Conservation (phyloP, 1,284 basidiomycete genomes). For the Cystobasidium sp. region DNA sequence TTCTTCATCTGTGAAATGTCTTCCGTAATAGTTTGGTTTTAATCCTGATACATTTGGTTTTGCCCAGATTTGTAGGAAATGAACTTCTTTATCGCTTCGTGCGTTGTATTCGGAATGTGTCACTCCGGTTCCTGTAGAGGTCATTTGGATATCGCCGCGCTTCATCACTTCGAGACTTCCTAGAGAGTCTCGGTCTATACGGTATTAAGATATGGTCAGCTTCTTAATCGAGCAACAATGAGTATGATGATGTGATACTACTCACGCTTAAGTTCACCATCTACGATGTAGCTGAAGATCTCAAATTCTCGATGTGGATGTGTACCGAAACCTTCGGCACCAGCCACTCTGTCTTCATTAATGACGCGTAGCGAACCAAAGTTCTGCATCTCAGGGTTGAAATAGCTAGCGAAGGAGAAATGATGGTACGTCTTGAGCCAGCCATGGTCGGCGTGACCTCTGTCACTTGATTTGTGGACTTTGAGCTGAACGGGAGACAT, state of each 20-base stretch:
- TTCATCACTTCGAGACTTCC: conserved; percentile 84
- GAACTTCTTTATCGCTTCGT: conserved; percentile 64
- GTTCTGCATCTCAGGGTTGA: conserved; percentile 62
- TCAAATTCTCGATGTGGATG: conserved; percentile 59
- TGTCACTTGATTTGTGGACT: conserved; percentile 20
- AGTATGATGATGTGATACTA: conserved; percentile 55
- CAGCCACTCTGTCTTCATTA: conserved; percentile 86
- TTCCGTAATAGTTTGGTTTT: conserved; percentile 77
- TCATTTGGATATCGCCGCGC: conserved; percentile 87
- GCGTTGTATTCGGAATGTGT: conserved; percentile 73
- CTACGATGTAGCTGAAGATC: conserved; percentile 84
- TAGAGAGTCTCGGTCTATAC: conserved; percentile 73
- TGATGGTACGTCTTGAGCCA: conserved; percentile 73
- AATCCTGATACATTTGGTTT: conserved; percentile 66
- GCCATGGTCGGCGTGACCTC: conserved; percentile 54
- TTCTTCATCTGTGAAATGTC: conserved; percentile 75
- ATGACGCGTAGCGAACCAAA: conserved; percentile 69
- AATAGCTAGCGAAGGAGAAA: conserved; percentile 78
- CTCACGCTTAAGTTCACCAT: conserved; percentile 75
- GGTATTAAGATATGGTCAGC: neutral
- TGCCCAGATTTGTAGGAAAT: conserved; percentile 90
- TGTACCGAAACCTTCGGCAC: conserved; percentile 78
- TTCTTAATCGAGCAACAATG: neutral
- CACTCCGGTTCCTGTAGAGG: conserved; percentile 64
- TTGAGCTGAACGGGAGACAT: conserved; percentile 27